Percentiles rank a stretch among this genome's conserved stretches.
phyloP scores from a whole-genome alignment of 192 early-diverging fungal genomes.

The Jimgerdemannia flammicorona region DNA sequence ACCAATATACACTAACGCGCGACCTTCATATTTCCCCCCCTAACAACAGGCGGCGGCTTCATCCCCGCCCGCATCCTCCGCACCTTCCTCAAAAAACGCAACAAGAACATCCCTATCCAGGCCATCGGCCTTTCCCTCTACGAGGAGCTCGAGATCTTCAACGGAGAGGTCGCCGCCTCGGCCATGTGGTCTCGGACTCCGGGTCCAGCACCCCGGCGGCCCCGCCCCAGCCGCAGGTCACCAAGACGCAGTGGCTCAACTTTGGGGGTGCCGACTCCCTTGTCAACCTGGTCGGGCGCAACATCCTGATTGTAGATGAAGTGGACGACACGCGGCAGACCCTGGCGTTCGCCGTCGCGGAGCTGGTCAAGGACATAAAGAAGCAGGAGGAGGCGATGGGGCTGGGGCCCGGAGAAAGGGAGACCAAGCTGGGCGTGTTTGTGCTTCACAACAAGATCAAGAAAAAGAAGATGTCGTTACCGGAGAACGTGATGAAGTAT shows the following conservation, averaged over 20 bases:
- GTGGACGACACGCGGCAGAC: constrained; percentile 77
- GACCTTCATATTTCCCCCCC: too few relatives aligned
- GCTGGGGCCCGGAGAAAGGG: neutral
- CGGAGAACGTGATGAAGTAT: constrained; percentile 51
- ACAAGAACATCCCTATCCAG: constrained; percentile 75
- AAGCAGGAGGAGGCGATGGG: constrained; percentile 25
- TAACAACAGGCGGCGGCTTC: constrained; percentile 55
- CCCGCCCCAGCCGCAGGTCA: constrained; percentile 59
- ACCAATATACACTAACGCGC: too few relatives aligned
- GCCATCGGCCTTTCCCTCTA: constrained; percentile 74
- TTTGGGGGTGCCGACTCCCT: constrained; percentile 62
- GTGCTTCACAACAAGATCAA: constrained; percentile 81
- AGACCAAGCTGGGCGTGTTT: constrained; percentile 67
- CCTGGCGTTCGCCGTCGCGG: constrained; percentile 66
- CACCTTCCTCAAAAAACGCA: constrained; percentile 66
- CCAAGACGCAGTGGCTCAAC: constrained; percentile 82
- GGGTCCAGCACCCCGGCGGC: constrained; percentile 32
- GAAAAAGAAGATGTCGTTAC: constrained; percentile 60
- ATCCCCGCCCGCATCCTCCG: constrained; percentile 73
- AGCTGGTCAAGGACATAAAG: constrained; percentile 65
- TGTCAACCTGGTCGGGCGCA: constrained; percentile 59
- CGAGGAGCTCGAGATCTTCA: constrained; percentile 59
- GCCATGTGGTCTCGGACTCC: constrained; percentile 16
- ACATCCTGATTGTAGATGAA: constrained; percentile 76
- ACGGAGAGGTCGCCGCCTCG: constrained; percentile 19